These are phyloP conservation scores for Aspergillus puulaauensis DNA, from an alignment of 2,329 filamentous ascomycete genomes.

Conservation along the genomic window DNA sequence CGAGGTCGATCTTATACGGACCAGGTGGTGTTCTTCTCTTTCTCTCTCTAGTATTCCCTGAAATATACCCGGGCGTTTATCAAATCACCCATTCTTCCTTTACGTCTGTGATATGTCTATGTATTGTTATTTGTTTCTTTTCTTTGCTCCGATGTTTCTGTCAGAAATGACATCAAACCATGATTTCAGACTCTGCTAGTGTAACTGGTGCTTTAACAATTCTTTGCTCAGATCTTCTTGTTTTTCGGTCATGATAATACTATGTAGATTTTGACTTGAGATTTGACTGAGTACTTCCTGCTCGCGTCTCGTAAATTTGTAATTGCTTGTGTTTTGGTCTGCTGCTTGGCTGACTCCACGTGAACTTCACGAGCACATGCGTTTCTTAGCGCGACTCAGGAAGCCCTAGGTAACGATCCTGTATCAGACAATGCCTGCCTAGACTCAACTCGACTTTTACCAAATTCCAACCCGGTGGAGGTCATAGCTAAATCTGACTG, in stretches of 20 bases:
- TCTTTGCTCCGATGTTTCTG: background rate
- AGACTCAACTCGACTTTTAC: background rate
- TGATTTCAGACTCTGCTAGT: background rate
- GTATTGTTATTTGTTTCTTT: background rate
- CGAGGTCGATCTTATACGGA: conserved; percentile 25
- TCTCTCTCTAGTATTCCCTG: conserved; percentile 26
- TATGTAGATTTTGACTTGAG: background rate
- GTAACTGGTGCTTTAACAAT: background rate
- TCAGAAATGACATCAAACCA: background rate
- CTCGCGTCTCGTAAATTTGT: background rate
- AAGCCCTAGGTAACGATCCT: background rate
- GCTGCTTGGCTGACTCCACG: background rate
- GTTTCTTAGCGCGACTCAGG: background rate
- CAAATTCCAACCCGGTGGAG: background rate
- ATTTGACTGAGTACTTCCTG: background rate
- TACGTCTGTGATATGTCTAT: background rate
- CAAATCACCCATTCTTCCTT: background rate
- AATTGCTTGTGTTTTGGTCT: background rate
- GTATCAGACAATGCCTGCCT: conserved; percentile 7
- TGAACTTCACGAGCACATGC: background rate
- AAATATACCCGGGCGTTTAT: conserved; percentile 37
- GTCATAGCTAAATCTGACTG: background rate
- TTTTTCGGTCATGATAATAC: background rate
- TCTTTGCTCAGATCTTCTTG: background rate
- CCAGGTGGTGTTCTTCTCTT: conserved; percentile 32